Percentiles rank a stretch among this genome's conserved stretches.
Evolutionary conservation across 768 basidiomycete genomes (phyloP).

Genomic region (Macrolepiota fuliginosa): DNA sequence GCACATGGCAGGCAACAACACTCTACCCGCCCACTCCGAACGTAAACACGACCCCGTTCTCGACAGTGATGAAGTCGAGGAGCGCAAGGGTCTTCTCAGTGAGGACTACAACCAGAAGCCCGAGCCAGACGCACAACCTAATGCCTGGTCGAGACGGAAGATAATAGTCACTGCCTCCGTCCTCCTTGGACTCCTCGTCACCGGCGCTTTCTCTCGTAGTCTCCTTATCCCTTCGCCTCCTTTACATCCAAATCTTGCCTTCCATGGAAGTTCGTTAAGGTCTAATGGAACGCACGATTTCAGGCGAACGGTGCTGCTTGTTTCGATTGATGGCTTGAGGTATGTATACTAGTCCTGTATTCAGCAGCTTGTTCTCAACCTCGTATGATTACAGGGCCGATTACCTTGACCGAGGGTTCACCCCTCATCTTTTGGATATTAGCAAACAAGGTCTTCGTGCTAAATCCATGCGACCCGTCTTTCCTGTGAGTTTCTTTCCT

Average conservation of each 20-base stretch:
- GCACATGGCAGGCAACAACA: neutral
- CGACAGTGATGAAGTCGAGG: constrained; percentile 22
- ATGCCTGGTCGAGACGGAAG: constrained; percentile 36
- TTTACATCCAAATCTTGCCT: constrained; percentile 19
- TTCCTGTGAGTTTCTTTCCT: constrained; percentile 53
- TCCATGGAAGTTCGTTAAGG: constrained; percentile 40
- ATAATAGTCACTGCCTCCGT: constrained; percentile 34
- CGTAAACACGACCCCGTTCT: neutral
- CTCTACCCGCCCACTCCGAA: neutral
- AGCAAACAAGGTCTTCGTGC: constrained; percentile 84
- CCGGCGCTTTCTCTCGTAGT: constrained; percentile 39
- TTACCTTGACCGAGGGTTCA: constrained; percentile 83
- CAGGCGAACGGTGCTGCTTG: constrained; percentile 75
- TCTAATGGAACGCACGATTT: constrained; percentile 86
- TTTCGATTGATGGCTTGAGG: constrained; percentile 88
- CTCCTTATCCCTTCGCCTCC: constrained; percentile 19
- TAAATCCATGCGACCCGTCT: constrained; percentile 83
- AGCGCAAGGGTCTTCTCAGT: constrained; percentile 38
- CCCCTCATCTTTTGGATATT: constrained; percentile 78
- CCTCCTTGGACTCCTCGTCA: constrained; percentile 41
- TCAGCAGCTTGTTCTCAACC: neutral
- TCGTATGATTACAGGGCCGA: constrained; percentile 54
- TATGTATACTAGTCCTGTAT: constrained; percentile 24
- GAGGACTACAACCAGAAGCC: constrained; percentile 24
- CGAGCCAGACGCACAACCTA: constrained; percentile 18